Base-by-base conservation (phyloP, 331 rosid species). In the Telfairia occidentalis region DNA sequence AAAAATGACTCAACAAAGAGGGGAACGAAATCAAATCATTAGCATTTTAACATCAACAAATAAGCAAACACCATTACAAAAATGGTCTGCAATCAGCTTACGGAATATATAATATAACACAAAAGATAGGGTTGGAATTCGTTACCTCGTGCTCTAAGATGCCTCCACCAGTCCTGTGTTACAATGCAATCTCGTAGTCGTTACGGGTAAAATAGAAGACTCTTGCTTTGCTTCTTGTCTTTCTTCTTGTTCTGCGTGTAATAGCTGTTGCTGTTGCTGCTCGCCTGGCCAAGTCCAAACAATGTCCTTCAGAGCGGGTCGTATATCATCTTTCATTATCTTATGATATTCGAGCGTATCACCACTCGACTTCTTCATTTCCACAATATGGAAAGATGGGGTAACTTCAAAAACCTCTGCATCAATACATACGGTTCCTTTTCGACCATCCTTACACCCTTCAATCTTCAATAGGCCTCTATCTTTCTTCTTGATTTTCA, bases 201-300 rank as follows among this genome's bases (percentile, higher is more conserved):
- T 4, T 11, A 15, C 66, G 10, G 35, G 66, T 15, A 21, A 59
- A 59, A 59, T 28, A 2, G 55, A 4, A 46, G 58, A 70, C 8
- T 29, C 42, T 28, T 45, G 42, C 15, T 26, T 42, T 7, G 13
- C 7, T 43, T 69, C 74, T 7, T 26, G 57, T 26, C 24, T 19
- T 48, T 2, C 54, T 23, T 66, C 28, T 61, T 61, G 45, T 32
- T 34, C 70, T 18, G 21, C 45, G 6, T 23, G 40, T 69, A 16
- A 15, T 45, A 24, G 55, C 37, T 16, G 75, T 29, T 77, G 83
- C 61, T 50, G 85, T 18, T 80, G 90, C 67, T 85, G 81, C 78
- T 89, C 91, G 73, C 89, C 92, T 85, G 86, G 91, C 92, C 95
- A 89, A 28, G 78, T 83, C 97, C 97, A 94, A 58, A 90, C 86